Percentiles rank a stretch among this genome's conserved stretches.
These are phyloP conservation scores for Alternaria solani DNA, from an alignment of 2,329 filamentous ascomycete genomes.

Conservation along the genomic window DNA sequence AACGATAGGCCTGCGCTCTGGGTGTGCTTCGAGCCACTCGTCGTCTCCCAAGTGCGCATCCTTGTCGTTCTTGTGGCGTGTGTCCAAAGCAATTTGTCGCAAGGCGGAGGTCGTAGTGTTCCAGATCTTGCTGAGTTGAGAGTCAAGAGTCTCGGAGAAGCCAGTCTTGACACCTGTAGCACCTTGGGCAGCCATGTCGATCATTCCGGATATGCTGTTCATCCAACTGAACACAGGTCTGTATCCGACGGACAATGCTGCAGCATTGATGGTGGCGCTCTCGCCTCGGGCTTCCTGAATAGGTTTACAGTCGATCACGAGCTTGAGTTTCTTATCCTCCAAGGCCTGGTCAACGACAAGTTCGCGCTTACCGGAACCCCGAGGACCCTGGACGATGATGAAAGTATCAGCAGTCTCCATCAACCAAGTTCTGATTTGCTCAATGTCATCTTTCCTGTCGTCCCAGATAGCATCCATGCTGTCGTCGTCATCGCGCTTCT, in stretches of 20 bases:
- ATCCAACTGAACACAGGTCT: slow-evolving; percentile 95
- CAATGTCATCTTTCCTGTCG: slow-evolving; percentile 81
- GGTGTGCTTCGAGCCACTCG: slow-evolving; percentile 88
- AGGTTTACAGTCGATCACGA: slow-evolving; percentile 91
- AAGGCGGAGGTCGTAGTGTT: slow-evolving; percentile 83
- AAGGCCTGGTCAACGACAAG: slow-evolving; percentile 86
- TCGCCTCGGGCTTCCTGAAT: slow-evolving; percentile 92
- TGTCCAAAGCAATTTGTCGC: slow-evolving; percentile 76
- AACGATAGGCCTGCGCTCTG: slow-evolving; percentile 81
- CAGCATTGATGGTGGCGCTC: slow-evolving; percentile 79
- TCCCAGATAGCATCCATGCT: slow-evolving; percentile 86
- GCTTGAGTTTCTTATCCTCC: slow-evolving; percentile 75
- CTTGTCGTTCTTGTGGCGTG: slow-evolving; percentile 74
- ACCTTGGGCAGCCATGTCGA: slow-evolving; percentile 91
- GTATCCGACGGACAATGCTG: slow-evolving; percentile 86
- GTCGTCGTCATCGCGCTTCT: slow-evolving; percentile 69
- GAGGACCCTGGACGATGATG: slow-evolving; percentile 89
- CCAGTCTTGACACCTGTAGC: slow-evolving; percentile 94
- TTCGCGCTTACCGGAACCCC: slow-evolving; percentile 89
- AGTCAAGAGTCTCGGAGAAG: slow-evolving; percentile 91
- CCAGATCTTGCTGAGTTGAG: slow-evolving; percentile 87
- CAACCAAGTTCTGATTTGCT: slow-evolving; percentile 83
- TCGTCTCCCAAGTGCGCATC: slow-evolving; percentile 79
- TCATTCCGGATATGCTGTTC: slow-evolving; percentile 90
- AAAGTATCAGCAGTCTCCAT: slow-evolving; percentile 91